phyloP scores from a whole-genome alignment of 2,329 filamentous ascomycete genomes.

The Cordyceps farinosa region DNA sequence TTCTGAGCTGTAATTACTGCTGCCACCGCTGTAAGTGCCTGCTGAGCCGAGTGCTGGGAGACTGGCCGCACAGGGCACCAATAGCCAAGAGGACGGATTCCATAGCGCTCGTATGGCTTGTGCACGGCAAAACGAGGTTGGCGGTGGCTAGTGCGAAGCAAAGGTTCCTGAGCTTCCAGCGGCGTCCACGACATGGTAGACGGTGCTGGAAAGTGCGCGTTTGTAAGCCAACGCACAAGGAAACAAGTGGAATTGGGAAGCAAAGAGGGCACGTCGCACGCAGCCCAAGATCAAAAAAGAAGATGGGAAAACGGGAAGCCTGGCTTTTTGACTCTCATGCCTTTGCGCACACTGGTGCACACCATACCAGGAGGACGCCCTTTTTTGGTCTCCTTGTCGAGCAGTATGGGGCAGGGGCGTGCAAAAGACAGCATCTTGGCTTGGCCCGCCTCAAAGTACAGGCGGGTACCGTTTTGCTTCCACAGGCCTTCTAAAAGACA shows the following conservation, averaged over 20 bases:
- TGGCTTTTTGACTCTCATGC: too few relatives aligned
- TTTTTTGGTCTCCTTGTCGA: neutral
- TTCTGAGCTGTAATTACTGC: neutral
- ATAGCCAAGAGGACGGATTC: conserved; percentile 5
- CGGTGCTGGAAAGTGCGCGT: neutral
- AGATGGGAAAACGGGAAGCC: neutral
- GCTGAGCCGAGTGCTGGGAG: too few relatives aligned
- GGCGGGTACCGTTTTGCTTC: neutral
- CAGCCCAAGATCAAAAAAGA: neutral
- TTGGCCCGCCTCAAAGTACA: neutral
- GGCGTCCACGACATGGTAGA: neutral
- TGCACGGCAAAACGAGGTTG: neutral
- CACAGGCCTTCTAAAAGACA: neutral
- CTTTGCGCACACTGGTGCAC: neutral
- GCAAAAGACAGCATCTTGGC: neutral
- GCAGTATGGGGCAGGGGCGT: neutral
- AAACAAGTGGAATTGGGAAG: too few relatives aligned
- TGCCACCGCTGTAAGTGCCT: too few relatives aligned
- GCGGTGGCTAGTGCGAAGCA: neutral
- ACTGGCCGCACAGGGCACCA: neutral
- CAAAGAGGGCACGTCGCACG: too few relatives aligned
- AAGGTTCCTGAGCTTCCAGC: conserved; percentile 1
- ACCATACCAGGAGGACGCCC: neutral
- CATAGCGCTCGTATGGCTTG: conserved; percentile 1
- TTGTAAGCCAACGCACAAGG: neutral